Conservation (phyloP, 257 asterid genomes). For the Coffea canephora region DNA sequence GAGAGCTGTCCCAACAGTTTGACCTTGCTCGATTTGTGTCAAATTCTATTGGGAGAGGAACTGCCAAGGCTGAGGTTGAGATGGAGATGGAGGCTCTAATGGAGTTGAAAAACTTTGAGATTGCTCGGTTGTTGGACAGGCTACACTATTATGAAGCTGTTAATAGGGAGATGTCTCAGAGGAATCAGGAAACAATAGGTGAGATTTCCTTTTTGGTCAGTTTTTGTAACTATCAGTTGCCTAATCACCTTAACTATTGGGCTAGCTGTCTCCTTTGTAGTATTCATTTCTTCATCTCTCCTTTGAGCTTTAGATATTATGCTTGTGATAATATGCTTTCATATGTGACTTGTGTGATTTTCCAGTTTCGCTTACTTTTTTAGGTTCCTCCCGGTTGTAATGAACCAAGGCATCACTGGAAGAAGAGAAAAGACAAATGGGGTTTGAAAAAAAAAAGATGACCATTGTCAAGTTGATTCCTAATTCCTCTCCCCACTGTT, state of each 20-base stretch:
- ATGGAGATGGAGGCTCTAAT: slow-evolving; percentile 81
- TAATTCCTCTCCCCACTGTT: neutral
- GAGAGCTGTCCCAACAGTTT: slow-evolving; percentile 60
- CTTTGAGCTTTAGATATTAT: neutral
- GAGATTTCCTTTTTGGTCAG: slow-evolving; percentile 27
- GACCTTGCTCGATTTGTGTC: slow-evolving; percentile 66
- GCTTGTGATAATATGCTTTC: neutral
- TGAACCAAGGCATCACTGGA: neutral
- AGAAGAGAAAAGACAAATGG: neutral
- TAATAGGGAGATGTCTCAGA: slow-evolving; percentile 93
- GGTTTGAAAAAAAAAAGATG: neutral
- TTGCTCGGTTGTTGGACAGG: slow-evolving; percentile 78
- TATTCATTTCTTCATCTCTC: neutral
- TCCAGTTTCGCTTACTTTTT: neutral
- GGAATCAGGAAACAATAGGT: slow-evolving; percentile 96
- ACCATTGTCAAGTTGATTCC: neutral
- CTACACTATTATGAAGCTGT: slow-evolving; percentile 90
- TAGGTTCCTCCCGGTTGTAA: neutral
- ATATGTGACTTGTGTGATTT: neutral
- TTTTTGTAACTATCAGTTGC: neutral
- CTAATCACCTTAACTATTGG: neutral
- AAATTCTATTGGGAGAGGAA: slow-evolving; percentile 78
- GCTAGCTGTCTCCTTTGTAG: neutral
- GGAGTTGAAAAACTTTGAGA: slow-evolving; percentile 70
- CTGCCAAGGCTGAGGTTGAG: slow-evolving; percentile 85